Conservation (phyloP, 2,329 filamentous ascomycete species). For the Paraconiothyrium brasiliense region DNA sequence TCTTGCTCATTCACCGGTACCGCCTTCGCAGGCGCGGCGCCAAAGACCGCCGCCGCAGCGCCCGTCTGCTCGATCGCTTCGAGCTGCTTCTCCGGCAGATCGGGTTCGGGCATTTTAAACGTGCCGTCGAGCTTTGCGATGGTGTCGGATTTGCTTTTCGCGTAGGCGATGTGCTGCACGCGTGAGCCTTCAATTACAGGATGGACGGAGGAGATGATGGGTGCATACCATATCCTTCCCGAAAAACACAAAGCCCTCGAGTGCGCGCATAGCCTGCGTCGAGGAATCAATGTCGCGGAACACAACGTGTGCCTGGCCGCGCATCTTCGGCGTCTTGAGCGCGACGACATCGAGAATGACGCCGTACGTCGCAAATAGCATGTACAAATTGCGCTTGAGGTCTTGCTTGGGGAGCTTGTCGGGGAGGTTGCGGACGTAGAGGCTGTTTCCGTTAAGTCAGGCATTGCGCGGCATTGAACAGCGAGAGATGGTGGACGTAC, state of each 20-base stretch:
- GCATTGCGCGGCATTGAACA: constrained; percentile 16
- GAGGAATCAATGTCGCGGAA: constrained; percentile 91
- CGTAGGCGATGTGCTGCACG: constrained; percentile 86
- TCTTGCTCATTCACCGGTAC: constrained; percentile 47
- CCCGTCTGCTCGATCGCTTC: constrained; percentile 29
- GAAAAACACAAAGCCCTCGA: constrained; percentile 87
- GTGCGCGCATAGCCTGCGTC: constrained; percentile 88
- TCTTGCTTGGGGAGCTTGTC: constrained; percentile 91
- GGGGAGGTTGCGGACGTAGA: constrained; percentile 90
- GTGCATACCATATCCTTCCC: constrained; percentile 82
- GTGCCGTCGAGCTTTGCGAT: constrained; percentile 93
- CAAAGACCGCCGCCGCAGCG: constrained; percentile 56
- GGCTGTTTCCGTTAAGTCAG: constrained; percentile 58
- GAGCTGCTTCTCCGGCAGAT: constrained; percentile 25
- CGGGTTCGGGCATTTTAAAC: constrained; percentile 72
- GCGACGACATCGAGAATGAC: constrained; percentile 91
- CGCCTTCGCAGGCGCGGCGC: constrained; percentile 39
- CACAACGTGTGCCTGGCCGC: constrained; percentile 92
- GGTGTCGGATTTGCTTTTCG: constrained; percentile 86
- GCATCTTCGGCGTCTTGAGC: constrained; percentile 89
- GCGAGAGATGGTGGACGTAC: constrained; percentile 30
- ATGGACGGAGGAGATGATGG: not conserved
- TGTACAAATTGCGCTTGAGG: constrained; percentile 86
- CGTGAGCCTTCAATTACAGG: constrained; percentile 7
- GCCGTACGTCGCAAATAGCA: constrained; percentile 93